phyloP scores from a whole-genome alignment of 768 basidiomycete genomes.

The Lactarius deliciosus region DNA sequence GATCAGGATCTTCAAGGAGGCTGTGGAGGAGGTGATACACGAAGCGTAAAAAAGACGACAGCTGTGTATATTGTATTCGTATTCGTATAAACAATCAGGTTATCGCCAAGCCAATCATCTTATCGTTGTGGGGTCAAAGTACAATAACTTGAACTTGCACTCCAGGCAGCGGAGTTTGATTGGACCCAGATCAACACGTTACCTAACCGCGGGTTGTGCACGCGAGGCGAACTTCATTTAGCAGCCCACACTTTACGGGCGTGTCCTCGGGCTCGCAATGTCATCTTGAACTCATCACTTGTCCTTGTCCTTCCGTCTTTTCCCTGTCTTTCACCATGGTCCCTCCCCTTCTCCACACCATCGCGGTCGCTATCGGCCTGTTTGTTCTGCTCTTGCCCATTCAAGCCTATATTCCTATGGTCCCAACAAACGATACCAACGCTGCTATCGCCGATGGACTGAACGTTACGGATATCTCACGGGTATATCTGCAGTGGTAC shows the following conservation, averaged over 20 bases:
- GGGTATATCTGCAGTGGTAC: constrained; percentile 62
- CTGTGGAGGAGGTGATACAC: constrained; percentile 65
- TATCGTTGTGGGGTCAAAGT: no score
- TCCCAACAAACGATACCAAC: constrained; percentile 63
- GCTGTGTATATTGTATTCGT: not conserved
- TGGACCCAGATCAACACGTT: not conserved
- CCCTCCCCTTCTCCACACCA: not conserved
- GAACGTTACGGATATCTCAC: constrained; percentile 58
- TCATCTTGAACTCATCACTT: not conserved
- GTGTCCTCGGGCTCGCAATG: constrained; percentile 12
- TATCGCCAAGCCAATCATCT: not conserved
- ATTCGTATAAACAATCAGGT: not conserved
- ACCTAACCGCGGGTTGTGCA: not conserved
- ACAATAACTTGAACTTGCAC: no score
- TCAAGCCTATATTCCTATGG: constrained; percentile 67
- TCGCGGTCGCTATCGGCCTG: constrained; percentile 9
- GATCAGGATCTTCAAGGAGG: constrained; percentile 60
- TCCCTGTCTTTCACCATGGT: constrained; percentile 5
- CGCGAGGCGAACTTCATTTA: not conserved
- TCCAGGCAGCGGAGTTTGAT: not conserved
- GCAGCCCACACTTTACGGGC: constrained; percentile 5
- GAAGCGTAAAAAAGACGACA: constrained; percentile 35
- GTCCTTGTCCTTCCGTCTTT: not conserved
- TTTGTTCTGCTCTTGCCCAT: constrained; percentile 24
- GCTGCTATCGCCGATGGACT: constrained; percentile 43